Base-by-base conservation (phyloP, 345 rosid genomes). In the Hirschfeldia incana region DNA sequence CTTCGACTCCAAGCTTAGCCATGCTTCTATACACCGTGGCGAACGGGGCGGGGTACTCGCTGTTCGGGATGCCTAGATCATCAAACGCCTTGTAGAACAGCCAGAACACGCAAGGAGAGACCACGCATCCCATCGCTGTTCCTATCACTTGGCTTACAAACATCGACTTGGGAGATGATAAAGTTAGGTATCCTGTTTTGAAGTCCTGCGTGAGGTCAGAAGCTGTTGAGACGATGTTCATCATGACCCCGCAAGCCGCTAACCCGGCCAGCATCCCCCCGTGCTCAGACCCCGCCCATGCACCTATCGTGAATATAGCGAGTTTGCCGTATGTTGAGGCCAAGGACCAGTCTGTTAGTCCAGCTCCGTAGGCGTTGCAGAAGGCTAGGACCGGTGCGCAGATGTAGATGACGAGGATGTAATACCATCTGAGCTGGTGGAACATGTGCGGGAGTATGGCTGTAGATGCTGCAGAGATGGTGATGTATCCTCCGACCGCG, bases 221-320 rank as follows among this genome's bases (percentile, higher is more conserved):
- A 51, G 98, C 93, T 4, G 97, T 93, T 0, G 97, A 84, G n/a
- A 93, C 94, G 16, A 91, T 93, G 82, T 88, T 90, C 97, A 91
- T 93, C 93, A 93, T 91, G 55, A 93, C 95, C 21, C 97, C 98
- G 75, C 98, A 93, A 0, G 95, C 89, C n/a, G 93, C 92, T 26
- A 91, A 76, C 6, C 95, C 95, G 5, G 98, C 97, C 0, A 93
- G 82, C 71, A 93, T 88, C 26, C 97, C 94, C 3, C 92, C 97
- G 1, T 89, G 85, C 2, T 81, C 72, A 1, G 82, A 62, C 0
- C 97, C 98, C 2, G 91, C 93, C 97, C 91, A 89, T 7, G 94
- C 86, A 5, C 96, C 94, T 0, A 91, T 81, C 16, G 83, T 83
- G 74, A 91, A 88, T 75, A 93, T 91, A 8, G 96, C 93, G 2